Base-by-base conservation (phyloP, 228 moss, liverwort and hornwort genomes). In the Sphagnum fallax region DNA sequence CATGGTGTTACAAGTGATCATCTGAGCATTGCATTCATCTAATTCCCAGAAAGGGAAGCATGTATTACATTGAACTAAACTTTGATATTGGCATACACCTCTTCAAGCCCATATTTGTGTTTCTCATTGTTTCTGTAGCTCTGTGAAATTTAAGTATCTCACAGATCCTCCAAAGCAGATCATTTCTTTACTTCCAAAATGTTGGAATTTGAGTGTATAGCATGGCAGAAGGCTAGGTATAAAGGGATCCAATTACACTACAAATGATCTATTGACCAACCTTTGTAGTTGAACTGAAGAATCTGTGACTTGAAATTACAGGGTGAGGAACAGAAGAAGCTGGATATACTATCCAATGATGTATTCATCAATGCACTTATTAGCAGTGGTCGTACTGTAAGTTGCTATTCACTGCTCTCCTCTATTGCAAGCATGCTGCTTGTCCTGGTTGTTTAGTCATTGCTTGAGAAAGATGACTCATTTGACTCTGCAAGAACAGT, bases 311-410 rank as follows among this genome's bases (percentile, higher is more conserved):
- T 32, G 32, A 32, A 32, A 32, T 32, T 32, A 66, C 86, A 98
- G 98, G 98, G 98, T 11, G 98, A 98, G 82, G 94, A 98, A 81
- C 98, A 98, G 69, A 98, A 98, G 70, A 98, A 98, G 81, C 81
- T 98, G 48, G 98, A 98, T 68, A 92, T 98, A 60, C 84, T 98
- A 64, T 98, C 98, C 5, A 98, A 98, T 74, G 67, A 94, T 70
- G 98, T 98, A 49, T 98, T 98, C 69, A 88, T 98, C 77, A 98
- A 98, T 48, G 98, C 98, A 62, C 80, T 98, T 51, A 88, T 88
- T 61, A 85, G 93, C 80, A 98, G 98, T 74, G 98, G 98, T 61
- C 91, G 98, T 71, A 98, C 98, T n/a, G 93, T 97, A 79, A 79
- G 87, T 69, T 63, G 5, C 10, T 10, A 63, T 6, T 52, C n/a